Base-by-base conservation (phyloP, 2,329 filamentous ascomycete species). In the Hymenoscyphus repandus region DNA sequence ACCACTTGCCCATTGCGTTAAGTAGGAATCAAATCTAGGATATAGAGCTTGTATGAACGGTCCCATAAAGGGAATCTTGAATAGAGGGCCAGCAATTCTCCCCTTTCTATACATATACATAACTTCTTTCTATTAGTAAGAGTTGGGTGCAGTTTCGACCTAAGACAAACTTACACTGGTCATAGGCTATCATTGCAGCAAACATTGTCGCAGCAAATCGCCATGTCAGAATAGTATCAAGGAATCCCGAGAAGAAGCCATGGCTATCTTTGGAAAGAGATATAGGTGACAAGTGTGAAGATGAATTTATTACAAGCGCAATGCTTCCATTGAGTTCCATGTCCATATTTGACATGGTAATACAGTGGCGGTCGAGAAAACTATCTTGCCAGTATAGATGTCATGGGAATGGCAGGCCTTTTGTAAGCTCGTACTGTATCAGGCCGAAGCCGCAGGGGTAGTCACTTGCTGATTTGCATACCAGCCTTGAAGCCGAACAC, bases 1-100 rank as follows among this genome's bases (percentile, higher is more conserved):
- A n/a, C 84, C 88, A 52, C 85, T 89, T 12, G 80, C 76, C 87
- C 87, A 91, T 73, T 92, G 89, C 11, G 75, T 78, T 61, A 88
- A 77, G 69, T 91, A 92, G 42, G 78, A 73, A 18, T 79, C 77
- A 66, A 91, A 91, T 56, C 84, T 82, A 6, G 88, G 88, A 59
- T 88, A 77, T 30, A 91, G 75, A 2, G 85, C 86, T 62, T 90
- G 78, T 20, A 91, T 70, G 66, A 91, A 91, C 0, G 88, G 87
- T 1, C 88, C 88, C 68, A 90, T 83, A 60, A 86, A 77, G 0
- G 82, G 82, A 33, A 84, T 76, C 63, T 85, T 86, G 73, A 82
- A 79, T 22, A 68, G 61, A 12, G 82, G 82, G 2, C 82, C 82
- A n/a, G 79, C 73, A 51, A 86, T 83, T 1, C 76, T 71, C 12